A percentile compares a stretch with the other conserved stretches of the same genome.
Evolutionary conservation across 192 early-diverging fungal genomes (phyloP).

Genomic region (Coemansia aciculifera): DNA sequence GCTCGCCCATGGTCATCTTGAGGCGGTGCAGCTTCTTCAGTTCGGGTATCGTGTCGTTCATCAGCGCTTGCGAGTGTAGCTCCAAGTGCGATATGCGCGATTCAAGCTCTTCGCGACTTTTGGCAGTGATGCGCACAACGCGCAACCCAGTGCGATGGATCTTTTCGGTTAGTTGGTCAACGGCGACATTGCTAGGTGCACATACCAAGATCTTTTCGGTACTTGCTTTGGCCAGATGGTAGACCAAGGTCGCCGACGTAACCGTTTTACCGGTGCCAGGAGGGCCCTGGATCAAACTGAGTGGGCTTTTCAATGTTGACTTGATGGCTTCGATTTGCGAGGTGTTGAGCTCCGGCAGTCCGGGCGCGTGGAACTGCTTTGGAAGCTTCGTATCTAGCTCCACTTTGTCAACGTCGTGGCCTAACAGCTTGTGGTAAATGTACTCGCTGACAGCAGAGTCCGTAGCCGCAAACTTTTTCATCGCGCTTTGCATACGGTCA

Average conservation of each 20-base stretch:
- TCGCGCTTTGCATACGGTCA: constrained; percentile 94
- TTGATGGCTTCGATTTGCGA: constrained; percentile 96
- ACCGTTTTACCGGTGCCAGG: constrained; percentile 99
- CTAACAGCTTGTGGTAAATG: constrained; percentile 91
- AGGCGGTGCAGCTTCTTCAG: constrained; percentile 89
- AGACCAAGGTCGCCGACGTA: constrained; percentile 95
- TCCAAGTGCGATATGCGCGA: constrained; percentile 93
- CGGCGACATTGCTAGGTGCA: constrained; percentile 98
- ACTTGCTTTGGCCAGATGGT: constrained; percentile 91
- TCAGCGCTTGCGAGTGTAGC: constrained; percentile 94
- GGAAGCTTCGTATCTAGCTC: constrained; percentile 78
- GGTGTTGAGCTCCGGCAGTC: constrained; percentile 93
- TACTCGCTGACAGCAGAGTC: constrained; percentile 92
- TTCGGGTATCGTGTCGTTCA: constrained; percentile 92
- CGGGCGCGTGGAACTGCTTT: constrained; percentile 88
- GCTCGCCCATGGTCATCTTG: constrained; percentile 87
- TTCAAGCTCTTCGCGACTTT: constrained; percentile 90
- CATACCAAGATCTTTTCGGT: constrained; percentile 93
- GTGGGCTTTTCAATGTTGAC: constrained; percentile 85
- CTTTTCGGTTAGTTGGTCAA: constrained; percentile 97
- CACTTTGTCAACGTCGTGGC: constrained; percentile 81
- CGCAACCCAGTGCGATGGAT: constrained; percentile 93
- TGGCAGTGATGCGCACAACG: constrained; percentile 92
- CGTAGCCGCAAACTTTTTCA: constrained; percentile 96
- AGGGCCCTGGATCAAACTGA: constrained; percentile 94